A percentile compares a stretch with the other conserved stretches of the same genome.
Evolutionary conservation across 768 basidiomycete species (phyloP).

Genomic region (Tricholoma sp.): DNA sequence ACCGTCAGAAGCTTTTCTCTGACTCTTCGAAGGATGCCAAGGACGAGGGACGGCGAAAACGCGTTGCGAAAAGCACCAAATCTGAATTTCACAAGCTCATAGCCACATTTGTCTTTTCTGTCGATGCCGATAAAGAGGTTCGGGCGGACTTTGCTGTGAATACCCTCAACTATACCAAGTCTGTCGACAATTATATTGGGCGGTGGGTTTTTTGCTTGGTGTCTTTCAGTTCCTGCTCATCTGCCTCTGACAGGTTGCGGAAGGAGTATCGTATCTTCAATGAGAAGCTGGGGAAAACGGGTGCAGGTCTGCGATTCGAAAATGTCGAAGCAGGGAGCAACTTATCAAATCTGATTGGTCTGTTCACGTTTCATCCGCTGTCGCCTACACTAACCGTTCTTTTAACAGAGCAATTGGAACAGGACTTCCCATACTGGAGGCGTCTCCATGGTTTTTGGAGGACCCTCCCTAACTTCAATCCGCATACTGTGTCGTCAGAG

Average conservation of each 20-base stretch:
- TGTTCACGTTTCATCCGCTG: too few species aligned
- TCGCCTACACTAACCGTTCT: not conserved
- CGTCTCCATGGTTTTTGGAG: not conserved
- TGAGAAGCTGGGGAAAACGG: not conserved
- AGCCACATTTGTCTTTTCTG: not conserved
- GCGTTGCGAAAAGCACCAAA: not conserved
- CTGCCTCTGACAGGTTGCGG: not conserved
- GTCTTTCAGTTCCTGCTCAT: too few species aligned
- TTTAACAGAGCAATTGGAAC: not conserved
- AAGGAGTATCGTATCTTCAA: not conserved
- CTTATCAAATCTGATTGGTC: not conserved
- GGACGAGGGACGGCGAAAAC: not conserved
- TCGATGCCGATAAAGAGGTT: not conserved
- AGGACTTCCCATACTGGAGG: not conserved
- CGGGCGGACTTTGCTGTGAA: not conserved
- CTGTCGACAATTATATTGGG: not conserved
- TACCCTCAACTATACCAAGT: not conserved
- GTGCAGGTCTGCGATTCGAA: not conserved
- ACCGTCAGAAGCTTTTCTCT: not conserved
- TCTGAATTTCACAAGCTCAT: not conserved
- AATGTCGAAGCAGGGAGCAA: not conserved
- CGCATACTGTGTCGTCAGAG: slow-evolving; percentile 1
- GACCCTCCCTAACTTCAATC: slow-evolving; percentile 9
- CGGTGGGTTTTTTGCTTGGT: not conserved
- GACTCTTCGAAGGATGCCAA: not conserved